Evolutionary conservation across 2,329 filamentous ascomycete genomes (phyloP), one percentile per base, ranked within the genome.

Genomic region (Teratosphaeria epicoccoides): DNA sequence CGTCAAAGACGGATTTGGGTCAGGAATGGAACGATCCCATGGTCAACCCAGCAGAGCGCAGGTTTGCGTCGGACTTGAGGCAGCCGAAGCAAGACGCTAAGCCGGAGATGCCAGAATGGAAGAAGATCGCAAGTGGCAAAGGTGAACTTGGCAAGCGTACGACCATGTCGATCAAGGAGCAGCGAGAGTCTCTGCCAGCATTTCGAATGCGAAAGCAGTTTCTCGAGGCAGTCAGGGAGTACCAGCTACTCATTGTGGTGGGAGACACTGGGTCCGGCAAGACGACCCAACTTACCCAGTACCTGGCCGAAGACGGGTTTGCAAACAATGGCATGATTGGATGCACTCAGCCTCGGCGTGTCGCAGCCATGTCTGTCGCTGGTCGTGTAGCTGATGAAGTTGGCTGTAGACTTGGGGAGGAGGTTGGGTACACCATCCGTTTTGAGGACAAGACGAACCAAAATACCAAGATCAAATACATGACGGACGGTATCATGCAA

Each of bases 401-500:
- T 53, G 91, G 93, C 14, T 96, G 91, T 61, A 79, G 84, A 57
- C 78, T 97, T 11, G 93, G 93, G 28, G 83, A 90, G 51, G 90
- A 96, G 67, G 91, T 98, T 56, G 93, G 93, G 50, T 98, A 98
- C 68, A 95, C 87, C 6, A 95, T 98, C 65, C 88, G 93, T 67
- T 98, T 98, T 66, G 93, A 98, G 65, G 93, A 98, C 71, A 87
- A 84, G 66, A 96, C 91, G 0, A 87, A 84, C 57, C 82, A 88
- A 1, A 79, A 84, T 17, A 98, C 93, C 1, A 88, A 84, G 65
- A 95, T 98, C 74, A 98, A 98, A 73, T 98, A 98, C 73, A 96
- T 98, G 91, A 98, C 93, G 14, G 93, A 98, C 63, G 93, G 93
- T 70, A 97, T 97, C 87, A 80, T 98, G 67, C 84, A 96, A 71